These are phyloP conservation scores for Suaeda aralocaspica DNA, from an alignment of 148 eudicot species.

Conservation along the genomic window DNA sequence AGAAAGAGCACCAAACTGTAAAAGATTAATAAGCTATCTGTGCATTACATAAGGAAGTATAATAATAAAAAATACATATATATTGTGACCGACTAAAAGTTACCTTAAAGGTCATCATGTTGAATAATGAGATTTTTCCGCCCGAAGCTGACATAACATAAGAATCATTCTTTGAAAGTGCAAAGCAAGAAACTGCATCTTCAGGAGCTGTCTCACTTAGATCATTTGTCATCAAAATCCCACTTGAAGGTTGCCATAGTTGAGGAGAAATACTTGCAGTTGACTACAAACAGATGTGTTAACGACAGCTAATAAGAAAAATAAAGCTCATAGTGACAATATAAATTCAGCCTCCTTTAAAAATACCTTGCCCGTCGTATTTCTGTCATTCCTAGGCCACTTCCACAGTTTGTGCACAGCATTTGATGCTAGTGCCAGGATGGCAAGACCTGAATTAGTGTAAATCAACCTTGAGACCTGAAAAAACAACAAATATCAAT, in stretches of 20 bases:
- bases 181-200: conserved; percentile 84
- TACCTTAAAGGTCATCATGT: conserved; percentile 90
- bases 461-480: conserved; percentile 82
- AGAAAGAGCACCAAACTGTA: not conserved
- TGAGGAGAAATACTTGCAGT: conserved; percentile 64
- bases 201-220: conserved; percentile 60
- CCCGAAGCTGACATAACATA: conserved; percentile 94
- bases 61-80: not conserved
- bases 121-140: conserved; percentile 79
- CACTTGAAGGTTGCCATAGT: conserved; percentile 85
- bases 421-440: conserved; percentile 70
- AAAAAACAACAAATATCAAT: conserved; percentile 15
- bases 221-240: conserved; percentile 81
- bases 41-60: not conserved
- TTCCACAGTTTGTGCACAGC: conserved; percentile 87
- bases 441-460: conserved; percentile 75
- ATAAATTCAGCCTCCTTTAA: not conserved
- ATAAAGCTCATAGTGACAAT: conserved; percentile 6
- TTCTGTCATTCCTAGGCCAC: conserved; percentile 74
- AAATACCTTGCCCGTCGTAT: conserved; percentile 59
- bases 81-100: no score
- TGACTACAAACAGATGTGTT: conserved; percentile 44
- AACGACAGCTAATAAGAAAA: conserved; percentile 8
- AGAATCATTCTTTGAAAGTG: conserved; percentile 83
- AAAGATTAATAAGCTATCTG: not conserved